Evolutionary conservation across 2,329 filamentous ascomycete species (phyloP).

Genomic region (Purpureocillium lavendulum): DNA sequence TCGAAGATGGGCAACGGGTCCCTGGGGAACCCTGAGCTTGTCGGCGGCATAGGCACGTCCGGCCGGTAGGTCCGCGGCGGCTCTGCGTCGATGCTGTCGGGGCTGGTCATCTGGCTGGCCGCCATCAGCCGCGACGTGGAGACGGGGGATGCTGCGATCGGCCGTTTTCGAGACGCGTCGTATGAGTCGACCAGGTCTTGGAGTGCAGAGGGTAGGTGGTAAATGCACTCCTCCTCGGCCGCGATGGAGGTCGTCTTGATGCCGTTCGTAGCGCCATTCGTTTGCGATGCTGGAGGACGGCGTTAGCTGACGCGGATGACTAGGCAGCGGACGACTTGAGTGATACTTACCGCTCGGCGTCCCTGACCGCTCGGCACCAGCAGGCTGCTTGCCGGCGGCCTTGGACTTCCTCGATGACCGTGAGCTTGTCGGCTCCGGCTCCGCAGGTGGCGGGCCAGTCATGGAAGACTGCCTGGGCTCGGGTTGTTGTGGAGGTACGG

Average conservation of each 20-base stretch:
- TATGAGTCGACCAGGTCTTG: slow-evolving; percentile 89
- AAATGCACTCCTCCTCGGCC: slow-evolving; percentile 70
- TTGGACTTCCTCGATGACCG: slow-evolving; percentile 31
- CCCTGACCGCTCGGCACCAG: slow-evolving; percentile 32
- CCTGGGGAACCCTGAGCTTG: slow-evolving; percentile 79
- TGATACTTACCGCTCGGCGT: slow-evolving; percentile 32
- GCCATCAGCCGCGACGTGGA: slow-evolving; percentile 67
- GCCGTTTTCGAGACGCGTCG: slow-evolving; percentile 69
- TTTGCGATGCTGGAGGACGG: slow-evolving; percentile 24
- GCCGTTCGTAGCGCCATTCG: slow-evolving; percentile 46
- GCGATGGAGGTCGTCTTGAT: slow-evolving; percentile 34
- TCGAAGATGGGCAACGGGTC: slow-evolving; percentile 89
- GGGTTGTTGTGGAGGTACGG: slow-evolving; percentile 25
- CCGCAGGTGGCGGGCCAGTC: slow-evolving; percentile 16
- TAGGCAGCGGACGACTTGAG: not conserved
- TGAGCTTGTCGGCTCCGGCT: slow-evolving; percentile 17
- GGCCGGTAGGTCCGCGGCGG: slow-evolving; percentile 78
- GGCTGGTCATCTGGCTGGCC: slow-evolving; percentile 63
- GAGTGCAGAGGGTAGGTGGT: slow-evolving; percentile 81
- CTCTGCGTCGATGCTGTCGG: slow-evolving; percentile 72
- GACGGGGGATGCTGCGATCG: slow-evolving; percentile 51
- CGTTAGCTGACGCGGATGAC: not conserved
- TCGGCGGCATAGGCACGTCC: slow-evolving; percentile 65
- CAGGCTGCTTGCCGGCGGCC: slow-evolving; percentile 34
- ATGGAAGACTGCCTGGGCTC: slow-evolving; percentile 23